Base-by-base conservation (phyloP, 2,329 filamentous ascomycete genomes). In the Bipolaris bicolor region DNA sequence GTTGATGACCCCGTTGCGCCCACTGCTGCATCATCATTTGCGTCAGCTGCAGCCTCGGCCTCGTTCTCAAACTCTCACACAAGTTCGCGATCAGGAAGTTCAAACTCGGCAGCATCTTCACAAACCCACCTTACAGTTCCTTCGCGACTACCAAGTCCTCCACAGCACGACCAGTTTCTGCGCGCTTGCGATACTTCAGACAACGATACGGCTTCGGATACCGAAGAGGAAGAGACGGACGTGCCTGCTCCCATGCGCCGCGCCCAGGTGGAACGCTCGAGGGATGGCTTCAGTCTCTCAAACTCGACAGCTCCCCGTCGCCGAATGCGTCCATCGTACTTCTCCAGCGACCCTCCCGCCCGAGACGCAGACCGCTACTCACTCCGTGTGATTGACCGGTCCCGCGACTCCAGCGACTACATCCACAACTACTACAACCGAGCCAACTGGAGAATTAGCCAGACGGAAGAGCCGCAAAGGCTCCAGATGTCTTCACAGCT, bases 21-120 rank as follows among this genome's bases (percentile, higher is more conserved):
- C 0, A 96, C 90, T 66, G 85, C 87, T 1, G 87, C 90, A 29
- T 93, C 92, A 1, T 97, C 92, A 0, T 97, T 97, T 73, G 85
- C 88, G 0, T 93, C 90, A 9, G 82, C 83, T 1, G 80, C 80
- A n/a, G 80, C 83, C 3, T 81, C 82, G 37, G 80, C 80, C 11
- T 84, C 84, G 0, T 81, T 81, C 52, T 75, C 76, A 33, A 71
- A 74, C 29, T 76, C 71, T 3, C 63, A 72, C 31, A 62, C 69
- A 16, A 73, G 68, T 63, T 76, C 73, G 33, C 71, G 69, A 43
- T 83, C 85, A 0, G 80, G 81, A 18, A 78, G 78, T 58, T 78
- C 81, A 46, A 81, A 76, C 48, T 77, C 75, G 2, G 70, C 71
- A 9, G 57, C 67, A 11, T 76, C 74, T n/a, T 76, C 74, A 33